These are phyloP conservation scores for Cucumis melo DNA, from an alignment of 306 rosid genomes.

Conservation along the genomic window DNA sequence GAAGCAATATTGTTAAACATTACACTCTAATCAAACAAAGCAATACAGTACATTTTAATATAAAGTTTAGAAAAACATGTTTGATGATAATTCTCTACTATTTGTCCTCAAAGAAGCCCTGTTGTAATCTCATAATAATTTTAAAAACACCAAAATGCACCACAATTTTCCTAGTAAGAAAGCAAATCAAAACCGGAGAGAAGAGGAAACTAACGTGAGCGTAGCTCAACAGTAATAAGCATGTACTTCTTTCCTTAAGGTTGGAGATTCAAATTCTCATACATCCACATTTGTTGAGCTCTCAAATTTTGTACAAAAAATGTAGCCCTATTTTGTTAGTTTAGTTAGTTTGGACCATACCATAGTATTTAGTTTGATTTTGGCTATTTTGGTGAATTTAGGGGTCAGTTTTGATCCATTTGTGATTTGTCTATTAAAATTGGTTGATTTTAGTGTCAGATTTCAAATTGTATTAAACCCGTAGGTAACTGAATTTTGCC, in stretches of 20 bases:
- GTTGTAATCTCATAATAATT: background rate
- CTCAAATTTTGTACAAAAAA: background rate
- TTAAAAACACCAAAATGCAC: background rate
- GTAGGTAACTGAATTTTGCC: background rate
- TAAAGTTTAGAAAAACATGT: background rate
- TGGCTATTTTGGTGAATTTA: background rate
- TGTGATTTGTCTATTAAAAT: background rate
- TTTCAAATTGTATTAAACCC: background rate
- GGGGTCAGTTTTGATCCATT: background rate
- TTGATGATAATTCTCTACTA: background rate
- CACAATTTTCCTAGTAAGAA: background rate
- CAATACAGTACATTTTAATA: background rate
- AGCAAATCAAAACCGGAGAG: background rate
- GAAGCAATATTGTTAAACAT: background rate
- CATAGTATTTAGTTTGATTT: background rate
- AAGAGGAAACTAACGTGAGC: background rate
- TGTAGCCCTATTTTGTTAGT: background rate
- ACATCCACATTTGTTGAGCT: too few species aligned
- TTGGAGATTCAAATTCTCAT: too few species aligned
- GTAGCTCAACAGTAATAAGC: too few species aligned
- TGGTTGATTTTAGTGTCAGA: background rate
- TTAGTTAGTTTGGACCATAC: background rate
- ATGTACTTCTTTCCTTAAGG: too few species aligned
- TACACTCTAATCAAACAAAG: background rate
- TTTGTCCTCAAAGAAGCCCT: background rate